phyloP scores from a whole-genome alignment of 352 stramenopile species.

The Phytophthora citricola region DNA sequence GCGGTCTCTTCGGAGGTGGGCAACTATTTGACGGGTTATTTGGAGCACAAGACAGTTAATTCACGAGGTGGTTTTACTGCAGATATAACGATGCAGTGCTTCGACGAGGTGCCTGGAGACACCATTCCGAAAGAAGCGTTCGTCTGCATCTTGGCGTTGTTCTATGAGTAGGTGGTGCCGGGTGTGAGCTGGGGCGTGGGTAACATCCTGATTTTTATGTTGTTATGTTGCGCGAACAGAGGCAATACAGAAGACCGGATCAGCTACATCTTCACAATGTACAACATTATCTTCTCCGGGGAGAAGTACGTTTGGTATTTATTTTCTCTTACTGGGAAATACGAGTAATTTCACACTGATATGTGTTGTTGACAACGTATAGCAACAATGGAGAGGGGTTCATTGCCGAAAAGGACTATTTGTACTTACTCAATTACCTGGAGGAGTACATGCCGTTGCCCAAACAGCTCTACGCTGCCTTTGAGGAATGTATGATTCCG shows the following conservation, averaged over 20 bases:
- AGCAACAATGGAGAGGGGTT: constrained; percentile 57
- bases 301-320: constrained; percentile 55
- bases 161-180: constrained; percentile 68
- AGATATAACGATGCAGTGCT: constrained; percentile 73
- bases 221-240: constrained; percentile 40
- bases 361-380: neutral
- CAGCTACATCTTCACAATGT: constrained; percentile 89
- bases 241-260: constrained; percentile 90
- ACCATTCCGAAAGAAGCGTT: constrained; percentile 78
- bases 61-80: constrained; percentile 1
- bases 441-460: constrained; percentile 68
- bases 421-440: constrained; percentile 73
- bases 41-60: neutral
- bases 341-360: no score
- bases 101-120: constrained; percentile 63
- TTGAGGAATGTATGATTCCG: constrained; percentile 75
- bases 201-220: constrained; percentile 20
- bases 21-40: constrained; percentile 13
- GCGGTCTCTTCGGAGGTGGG: constrained; percentile 76
- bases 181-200: neutral
- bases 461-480: constrained; percentile 77
- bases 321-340: neutral
- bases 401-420: constrained; percentile 76
- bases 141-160: constrained; percentile 70
- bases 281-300: constrained; percentile 73